Evolutionary conservation across 805 yeast genomes (phyloP).

Genomic region (Pichia phayaonensis): DNA sequence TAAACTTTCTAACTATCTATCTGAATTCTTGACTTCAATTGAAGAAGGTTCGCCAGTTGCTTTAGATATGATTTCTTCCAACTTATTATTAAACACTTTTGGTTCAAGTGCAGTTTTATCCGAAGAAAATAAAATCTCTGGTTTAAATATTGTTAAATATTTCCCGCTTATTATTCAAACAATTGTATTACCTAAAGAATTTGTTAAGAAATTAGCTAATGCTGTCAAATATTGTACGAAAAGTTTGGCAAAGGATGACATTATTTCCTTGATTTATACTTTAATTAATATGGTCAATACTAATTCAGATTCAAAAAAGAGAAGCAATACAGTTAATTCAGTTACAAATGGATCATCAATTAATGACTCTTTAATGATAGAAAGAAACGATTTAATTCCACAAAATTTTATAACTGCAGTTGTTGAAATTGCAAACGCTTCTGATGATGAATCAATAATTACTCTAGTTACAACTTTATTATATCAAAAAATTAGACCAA

Average conservation of each 20-base stretch:
- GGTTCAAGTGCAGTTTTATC: conserved; percentile 28
- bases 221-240: conserved; percentile 60
- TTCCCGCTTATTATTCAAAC: conserved; percentile 50
- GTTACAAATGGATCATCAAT: conserved; percentile 5
- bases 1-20: conserved; percentile 43
- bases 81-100: conserved; percentile 32
- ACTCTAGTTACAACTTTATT: conserved; percentile 74
- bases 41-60: conserved; percentile 41
- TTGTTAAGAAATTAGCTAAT: conserved; percentile 46
- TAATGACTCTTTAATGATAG: conserved; percentile 16
- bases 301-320: background rate
- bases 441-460: conserved; percentile 65
- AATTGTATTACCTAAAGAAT: conserved; percentile 37
- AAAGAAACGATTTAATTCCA: conserved; percentile 33
- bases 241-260: conserved; percentile 69
- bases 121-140: conserved; percentile 33
- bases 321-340: conserved; percentile 8
- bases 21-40: conserved; percentile 17
- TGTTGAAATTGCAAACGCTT: conserved; percentile 54
- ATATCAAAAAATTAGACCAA: conserved; percentile 57
- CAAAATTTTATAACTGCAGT: conserved; percentile 65
- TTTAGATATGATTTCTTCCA: conserved; percentile 44
- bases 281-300: conserved; percentile 55
- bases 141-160: conserved; percentile 27
- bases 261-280: conserved; percentile 78